phyloP scores from a whole-genome alignment of 208 protist species.

The Leishmania gerbilli region DNA sequence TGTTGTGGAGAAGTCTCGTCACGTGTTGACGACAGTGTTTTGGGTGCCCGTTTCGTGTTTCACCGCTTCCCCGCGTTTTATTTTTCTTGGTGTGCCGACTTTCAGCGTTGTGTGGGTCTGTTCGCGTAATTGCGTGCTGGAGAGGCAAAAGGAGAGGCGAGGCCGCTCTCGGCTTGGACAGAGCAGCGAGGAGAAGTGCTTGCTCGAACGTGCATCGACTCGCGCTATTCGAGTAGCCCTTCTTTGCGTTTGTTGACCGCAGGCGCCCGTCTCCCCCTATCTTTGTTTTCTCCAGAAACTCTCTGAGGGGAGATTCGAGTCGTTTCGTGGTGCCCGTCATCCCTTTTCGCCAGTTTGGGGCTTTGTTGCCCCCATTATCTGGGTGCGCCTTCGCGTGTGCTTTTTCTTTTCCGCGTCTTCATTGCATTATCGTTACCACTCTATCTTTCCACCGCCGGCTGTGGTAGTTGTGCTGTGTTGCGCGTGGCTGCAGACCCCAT shows the following conservation, averaged over 20 bases:
- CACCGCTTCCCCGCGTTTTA: neutral
- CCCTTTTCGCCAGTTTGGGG: neutral
- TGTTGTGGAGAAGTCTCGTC: neutral
- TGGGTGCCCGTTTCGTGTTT: neutral
- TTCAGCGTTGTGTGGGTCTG: neutral
- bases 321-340: neutral
- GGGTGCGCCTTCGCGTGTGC: neutral
- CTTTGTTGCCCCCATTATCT: neutral
- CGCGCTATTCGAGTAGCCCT: neutral
- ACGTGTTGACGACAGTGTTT: neutral
- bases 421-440: neutral
- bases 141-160: neutral
- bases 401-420: neutral
- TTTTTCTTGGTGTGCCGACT: neutral
- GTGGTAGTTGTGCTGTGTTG: neutral
- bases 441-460: neutral
- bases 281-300: neutral
- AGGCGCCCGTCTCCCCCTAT: neutral
- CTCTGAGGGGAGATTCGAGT: neutral
- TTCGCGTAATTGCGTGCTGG: neutral
- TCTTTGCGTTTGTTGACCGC: neutral
- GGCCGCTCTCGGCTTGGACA: neutral
- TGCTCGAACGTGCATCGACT: no score
- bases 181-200: neutral
- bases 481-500: neutral